These are phyloP conservation scores for Paramarasmius palmivorus DNA, from an alignment of 1,284 basidiomycete genomes.

Conservation along the genomic window DNA sequence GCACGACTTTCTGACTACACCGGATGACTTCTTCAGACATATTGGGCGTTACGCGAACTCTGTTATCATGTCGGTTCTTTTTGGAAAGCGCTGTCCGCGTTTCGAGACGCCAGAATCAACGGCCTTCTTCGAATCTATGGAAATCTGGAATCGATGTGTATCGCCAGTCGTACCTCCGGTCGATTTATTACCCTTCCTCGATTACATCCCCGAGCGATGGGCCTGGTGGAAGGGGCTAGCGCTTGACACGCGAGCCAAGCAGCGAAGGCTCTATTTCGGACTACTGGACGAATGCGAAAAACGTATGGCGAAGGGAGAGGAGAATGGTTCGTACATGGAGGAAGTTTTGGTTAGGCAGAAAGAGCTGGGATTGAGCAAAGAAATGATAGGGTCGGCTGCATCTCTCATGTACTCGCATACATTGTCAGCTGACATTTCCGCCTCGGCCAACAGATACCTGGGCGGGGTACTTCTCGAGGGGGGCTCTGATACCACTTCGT, in stretches of 20 bases:
- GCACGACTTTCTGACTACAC: constrained; percentile 17
- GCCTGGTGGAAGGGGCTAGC: constrained; percentile 24
- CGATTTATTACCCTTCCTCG: constrained; percentile 25
- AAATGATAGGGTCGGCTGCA: constrained; percentile 10
- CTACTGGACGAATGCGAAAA: constrained; percentile 10
- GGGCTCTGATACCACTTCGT: constrained; percentile 19
- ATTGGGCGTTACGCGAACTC: constrained; percentile 26
- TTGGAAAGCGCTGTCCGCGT: constrained; percentile 28
- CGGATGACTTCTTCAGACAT: constrained; percentile 27
- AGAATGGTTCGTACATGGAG: constrained; percentile 14
- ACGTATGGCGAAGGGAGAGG: constrained; percentile 4
- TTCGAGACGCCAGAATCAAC: constrained; percentile 20
- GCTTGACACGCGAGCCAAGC: constrained; percentile 17
- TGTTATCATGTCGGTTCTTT: constrained; percentile 28
- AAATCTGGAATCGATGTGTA: constrained; percentile 23
- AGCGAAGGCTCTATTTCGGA: not conserved
- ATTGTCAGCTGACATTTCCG: not conserved
- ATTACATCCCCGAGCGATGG: constrained; percentile 24
- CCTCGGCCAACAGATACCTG: constrained; percentile 17
- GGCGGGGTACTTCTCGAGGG: constrained; percentile 21
- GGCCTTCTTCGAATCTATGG: constrained; percentile 23
- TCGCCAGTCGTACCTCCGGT: constrained; percentile 26
- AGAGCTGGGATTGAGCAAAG: constrained; percentile 10
- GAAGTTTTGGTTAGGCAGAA: constrained; percentile 6
- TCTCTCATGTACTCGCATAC: not conserved